Percentiles rank a stretch among this genome's conserved stretches.
Conservation (phyloP, 441 rosid species). For the Euphorbia corollata region DNA sequence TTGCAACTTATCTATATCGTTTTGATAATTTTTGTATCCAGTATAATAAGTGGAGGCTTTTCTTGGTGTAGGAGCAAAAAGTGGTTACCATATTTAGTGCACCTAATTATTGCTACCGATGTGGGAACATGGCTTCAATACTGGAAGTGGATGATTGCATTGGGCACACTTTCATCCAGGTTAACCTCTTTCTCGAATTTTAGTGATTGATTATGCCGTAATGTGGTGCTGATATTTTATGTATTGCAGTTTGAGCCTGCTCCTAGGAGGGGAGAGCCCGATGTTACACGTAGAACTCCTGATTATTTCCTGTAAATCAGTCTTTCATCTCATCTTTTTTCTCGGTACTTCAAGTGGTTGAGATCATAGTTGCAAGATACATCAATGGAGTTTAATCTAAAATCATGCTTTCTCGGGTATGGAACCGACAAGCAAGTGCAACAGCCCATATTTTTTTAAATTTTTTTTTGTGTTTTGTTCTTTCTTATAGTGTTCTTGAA, state of each 20-base stretch:
- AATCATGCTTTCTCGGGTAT: constrained; percentile 18
- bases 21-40: not conserved
- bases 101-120: constrained; percentile 83
- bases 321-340: constrained; percentile 2
- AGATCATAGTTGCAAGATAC: constrained; percentile 8
- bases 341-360: constrained; percentile 5
- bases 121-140: constrained; percentile 96
- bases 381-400: not conserved
- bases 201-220: not conserved
- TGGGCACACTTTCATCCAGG: constrained; percentile 89
- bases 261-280: constrained; percentile 92
- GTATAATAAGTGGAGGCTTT: not conserved
- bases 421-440: constrained; percentile 30
- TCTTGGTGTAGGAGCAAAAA: constrained; percentile 65
- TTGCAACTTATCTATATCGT: not conserved
- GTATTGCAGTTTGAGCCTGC: constrained; percentile 85
- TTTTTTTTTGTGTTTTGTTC: constrained; percentile 24
- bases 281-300: constrained; percentile 85
- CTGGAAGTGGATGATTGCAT: constrained; percentile 90
- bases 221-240: not conserved
- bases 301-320: constrained; percentile 72
- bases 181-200: not conserved
- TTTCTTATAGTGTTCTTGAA: constrained; percentile 9
- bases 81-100: constrained; percentile 94
- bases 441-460: constrained; percentile 25